These are phyloP conservation scores for Pestalotiopsis sp. DNA, from an alignment of 2,329 filamentous ascomycete genomes.

Conservation along the genomic window DNA sequence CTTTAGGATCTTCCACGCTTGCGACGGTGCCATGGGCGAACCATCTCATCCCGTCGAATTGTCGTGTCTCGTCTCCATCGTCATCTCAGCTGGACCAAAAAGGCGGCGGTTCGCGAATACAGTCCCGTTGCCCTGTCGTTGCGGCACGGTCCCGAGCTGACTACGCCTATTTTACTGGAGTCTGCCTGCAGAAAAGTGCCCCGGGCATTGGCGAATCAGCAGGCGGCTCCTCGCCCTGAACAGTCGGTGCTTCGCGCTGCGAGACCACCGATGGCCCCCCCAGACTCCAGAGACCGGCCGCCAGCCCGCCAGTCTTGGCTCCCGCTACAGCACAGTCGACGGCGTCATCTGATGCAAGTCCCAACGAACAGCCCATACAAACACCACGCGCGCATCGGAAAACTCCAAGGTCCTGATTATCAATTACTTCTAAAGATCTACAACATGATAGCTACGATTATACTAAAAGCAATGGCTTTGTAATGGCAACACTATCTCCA, in stretches of 20 bases:
- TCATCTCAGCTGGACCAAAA: not conserved
- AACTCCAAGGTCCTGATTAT: no score
- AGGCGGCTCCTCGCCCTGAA: not conserved
- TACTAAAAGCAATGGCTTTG: no score
- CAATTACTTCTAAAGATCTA: no score
- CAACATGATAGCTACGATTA: no score
- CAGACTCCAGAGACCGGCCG: not conserved
- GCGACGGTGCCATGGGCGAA: not conserved
- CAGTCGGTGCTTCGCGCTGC: constrained; percentile 1
- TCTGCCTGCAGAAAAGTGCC: not conserved
- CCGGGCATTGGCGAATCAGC: not conserved
- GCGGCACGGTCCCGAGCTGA: not conserved
- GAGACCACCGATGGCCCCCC: not conserved
- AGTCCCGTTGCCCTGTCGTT: not conserved
- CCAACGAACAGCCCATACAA: no score
- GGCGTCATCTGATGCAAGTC: not conserved
- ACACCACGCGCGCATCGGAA: not conserved
- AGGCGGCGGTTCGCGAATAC: not conserved
- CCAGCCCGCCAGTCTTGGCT: not conserved
- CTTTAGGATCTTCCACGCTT: not conserved
- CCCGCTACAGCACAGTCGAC: not conserved
- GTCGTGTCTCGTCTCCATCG: not conserved
- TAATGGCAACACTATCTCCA: no score
- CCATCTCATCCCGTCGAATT: not conserved
- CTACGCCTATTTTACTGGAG: not conserved